Evolutionary conservation across 768 basidiomycete genomes (phyloP), one percentile per base, ranked within the genome.

Genomic region (Calocera viscosa): DNA sequence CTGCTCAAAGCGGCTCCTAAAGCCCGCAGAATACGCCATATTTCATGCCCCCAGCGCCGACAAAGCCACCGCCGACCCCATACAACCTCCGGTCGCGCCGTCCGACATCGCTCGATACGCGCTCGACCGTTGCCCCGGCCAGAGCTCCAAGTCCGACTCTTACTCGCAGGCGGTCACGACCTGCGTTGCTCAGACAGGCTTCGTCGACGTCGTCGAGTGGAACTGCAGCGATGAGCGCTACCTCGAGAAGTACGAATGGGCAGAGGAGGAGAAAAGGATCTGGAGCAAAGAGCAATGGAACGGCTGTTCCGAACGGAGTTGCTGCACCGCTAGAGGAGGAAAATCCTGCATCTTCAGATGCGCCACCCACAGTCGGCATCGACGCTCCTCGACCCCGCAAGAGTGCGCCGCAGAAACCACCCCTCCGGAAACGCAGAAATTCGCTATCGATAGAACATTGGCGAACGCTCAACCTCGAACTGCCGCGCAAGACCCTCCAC

Each of bases 131-230:
- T 5, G 26, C 11, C 10, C 24, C 53, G 8, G 53, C 26, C 2
- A 12, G 53, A 32, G 26, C 53, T 2, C 53, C 24, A 32, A 60
- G 53, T 19, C 53, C 53, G 10, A 47, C 43, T 3, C 43, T 47
- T 47, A 47, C 43, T 47, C 53, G 53, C 53, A 60, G 53, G 53
- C 53, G 53, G 30, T 60, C 53, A 60, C 11, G 53, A 26, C 53
- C 53, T 60, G 53, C 53, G 24, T 30, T 60, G 24, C 24, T 60
- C 53, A 60, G 53, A 60, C 26, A 60, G 53, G 53, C 53, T 60
- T 60, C 53, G 53, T 12, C 53, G 30, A 28, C 26, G 16, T 60
- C 53, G 14, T 32, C 30, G 22, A 32, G 53, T 16, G 53, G 53
- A 32, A 32, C 53, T 10, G 53, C 14, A 10, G 22, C 10, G 2